These are phyloP conservation scores for Litchi chinensis DNA, from an alignment of 345 rosid species.

Conservation along the genomic window DNA sequence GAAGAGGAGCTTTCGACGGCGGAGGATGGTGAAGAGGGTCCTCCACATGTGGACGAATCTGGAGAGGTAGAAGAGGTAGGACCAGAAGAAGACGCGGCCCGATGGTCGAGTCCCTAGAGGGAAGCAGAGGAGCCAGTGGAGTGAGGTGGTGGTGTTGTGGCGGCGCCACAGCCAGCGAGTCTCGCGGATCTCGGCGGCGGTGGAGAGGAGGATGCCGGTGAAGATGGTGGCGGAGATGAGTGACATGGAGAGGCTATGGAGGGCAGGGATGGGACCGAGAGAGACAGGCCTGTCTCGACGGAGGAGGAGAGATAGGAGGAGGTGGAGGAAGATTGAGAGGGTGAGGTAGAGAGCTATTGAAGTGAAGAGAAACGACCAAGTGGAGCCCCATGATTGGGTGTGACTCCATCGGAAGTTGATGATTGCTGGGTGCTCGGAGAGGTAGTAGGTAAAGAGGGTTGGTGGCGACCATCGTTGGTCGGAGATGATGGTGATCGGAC, in stretches of 20 bases:
- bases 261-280: constrained; percentile 70
- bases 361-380: constrained; percentile 81
- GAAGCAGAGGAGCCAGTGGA: constrained; percentile 93
- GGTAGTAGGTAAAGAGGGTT: constrained; percentile 51
- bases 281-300: constrained; percentile 48
- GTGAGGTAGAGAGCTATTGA: constrained; percentile 61
- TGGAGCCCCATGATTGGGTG: constrained; percentile 83
- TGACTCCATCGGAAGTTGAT: constrained; percentile 87
- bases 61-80: constrained; percentile 76
- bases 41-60: constrained; percentile 83
- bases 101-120: constrained; percentile 92
- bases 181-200: constrained; percentile 81
- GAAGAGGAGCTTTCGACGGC: constrained; percentile 50
- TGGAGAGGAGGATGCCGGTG: constrained; percentile 78
- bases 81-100: constrained; percentile 98
- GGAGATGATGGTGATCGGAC: constrained; percentile 20
- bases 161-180: constrained; percentile 90
- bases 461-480: constrained; percentile 25
- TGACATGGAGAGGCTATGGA: constrained; percentile 74
- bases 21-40: constrained; percentile 56
- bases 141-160: constrained; percentile 66
- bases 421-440: constrained; percentile 78
- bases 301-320: constrained; percentile 44
- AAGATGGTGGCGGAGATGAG: constrained; percentile 64
- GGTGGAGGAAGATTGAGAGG: constrained; percentile 53